Evolutionary conservation across 192 early-diverging fungal species (phyloP), one percentile per base, ranked within the genome.

Genomic region (Coemansia sp.): DNA sequence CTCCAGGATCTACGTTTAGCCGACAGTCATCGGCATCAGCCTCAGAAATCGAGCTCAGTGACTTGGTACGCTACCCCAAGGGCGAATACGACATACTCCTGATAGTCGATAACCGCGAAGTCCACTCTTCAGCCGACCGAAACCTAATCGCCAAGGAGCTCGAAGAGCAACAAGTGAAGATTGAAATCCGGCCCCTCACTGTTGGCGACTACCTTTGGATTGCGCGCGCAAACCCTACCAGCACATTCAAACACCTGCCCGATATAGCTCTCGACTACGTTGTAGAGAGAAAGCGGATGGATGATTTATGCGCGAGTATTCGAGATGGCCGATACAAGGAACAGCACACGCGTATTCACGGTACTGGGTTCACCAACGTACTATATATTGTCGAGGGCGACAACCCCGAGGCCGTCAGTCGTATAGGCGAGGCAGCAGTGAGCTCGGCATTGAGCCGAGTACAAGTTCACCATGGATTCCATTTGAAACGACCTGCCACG

Each of bases 121-220:
- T 97, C 15, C 88, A 88, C 58, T 83, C 79, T 3, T 64, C 79
- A 34, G 83, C 76, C 0, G 91, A 96, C 52, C 89, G 96, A 38
- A 83, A 83, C 41, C 94, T 91, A 60, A 88, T 99, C 34, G 86
- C 88, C 36, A 69, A 86, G 33, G 87, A 89, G 49, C 86, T 99
- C 13, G 81, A 80, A 36, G 69, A 85, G 18, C 73, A 84, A 20
- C 88, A 89, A 0, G 67, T 96, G 1, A 75, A 69, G 5, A 74
- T 88, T 2, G 77, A 86, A 12, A 88, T 87, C 6, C 81, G 91
- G 15, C 78, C 86, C 15, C 80, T 99, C 65, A 89, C 89, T 8
- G 73, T 99, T 9, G 97, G 96, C 33, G 97, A 99, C 74, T 89
- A 95, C 11, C 67, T 93, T 44, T 99, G 96, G 96, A 85, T 97